Conservation (phyloP, 306 rosid species). For the Inga oerstediana region DNA sequence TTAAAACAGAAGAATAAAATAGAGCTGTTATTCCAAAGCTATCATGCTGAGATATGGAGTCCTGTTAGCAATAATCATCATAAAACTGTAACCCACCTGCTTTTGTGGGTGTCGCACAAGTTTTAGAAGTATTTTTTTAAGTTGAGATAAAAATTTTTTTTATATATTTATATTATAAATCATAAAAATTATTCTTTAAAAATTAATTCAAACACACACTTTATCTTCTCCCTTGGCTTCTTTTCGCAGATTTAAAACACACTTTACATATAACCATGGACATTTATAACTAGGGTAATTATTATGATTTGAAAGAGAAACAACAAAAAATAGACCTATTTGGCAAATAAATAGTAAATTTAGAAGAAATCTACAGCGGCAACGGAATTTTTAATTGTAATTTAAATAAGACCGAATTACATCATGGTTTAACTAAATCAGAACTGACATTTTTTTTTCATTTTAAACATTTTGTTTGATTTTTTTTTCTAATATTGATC, state of each 20-base stretch:
- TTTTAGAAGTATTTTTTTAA: too few species aligned
- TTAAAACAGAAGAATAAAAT: neutral
- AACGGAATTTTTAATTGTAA: neutral
- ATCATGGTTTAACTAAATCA: neutral
- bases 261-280: neutral
- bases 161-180: too few species aligned
- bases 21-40: neutral
- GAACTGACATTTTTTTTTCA: neutral
- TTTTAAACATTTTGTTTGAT: too few species aligned
- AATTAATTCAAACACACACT: too few species aligned
- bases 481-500: too few species aligned
- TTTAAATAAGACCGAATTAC: neutral
- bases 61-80: neutral
- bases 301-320: neutral
- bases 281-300: neutral
- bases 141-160: too few species aligned
- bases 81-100: neutral
- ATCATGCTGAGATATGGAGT: constrained; percentile 8
- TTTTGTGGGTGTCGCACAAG: neutral
- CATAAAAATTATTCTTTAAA: too few species aligned
- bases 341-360: neutral
- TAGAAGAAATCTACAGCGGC: neutral
- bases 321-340: neutral
- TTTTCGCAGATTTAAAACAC: neutral
- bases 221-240: neutral